Evolutionary conservation across 2,329 filamentous ascomycete species (phyloP).

Genomic region (Neocucurbitaria cava): DNA sequence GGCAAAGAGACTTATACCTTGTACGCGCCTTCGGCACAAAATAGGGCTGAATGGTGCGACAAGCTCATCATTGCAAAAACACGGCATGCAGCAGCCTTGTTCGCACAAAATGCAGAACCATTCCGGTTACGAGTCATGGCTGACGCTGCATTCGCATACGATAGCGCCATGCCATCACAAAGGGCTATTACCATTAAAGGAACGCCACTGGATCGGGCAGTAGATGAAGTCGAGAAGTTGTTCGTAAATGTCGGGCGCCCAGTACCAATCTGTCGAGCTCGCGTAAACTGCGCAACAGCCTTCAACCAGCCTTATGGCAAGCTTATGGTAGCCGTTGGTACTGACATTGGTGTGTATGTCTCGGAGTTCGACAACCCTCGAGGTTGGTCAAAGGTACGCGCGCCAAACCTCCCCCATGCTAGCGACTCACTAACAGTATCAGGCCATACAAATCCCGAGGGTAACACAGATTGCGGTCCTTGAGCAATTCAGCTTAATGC

Average conservation of each 20-base stretch:
- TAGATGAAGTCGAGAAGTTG: slow-evolving; percentile 82
- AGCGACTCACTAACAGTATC: slow-evolving; percentile 34
- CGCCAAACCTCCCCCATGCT: slow-evolving; percentile 1
- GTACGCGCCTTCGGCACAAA: slow-evolving; percentile 78
- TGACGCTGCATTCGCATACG: slow-evolving; percentile 88
- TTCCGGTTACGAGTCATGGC: slow-evolving; percentile 92
- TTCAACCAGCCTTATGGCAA: slow-evolving; percentile 83
- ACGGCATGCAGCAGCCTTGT: slow-evolving; percentile 84
- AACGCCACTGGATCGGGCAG: slow-evolving; percentile 89
- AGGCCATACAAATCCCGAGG: slow-evolving; percentile 77
- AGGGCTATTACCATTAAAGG: slow-evolving; percentile 82
- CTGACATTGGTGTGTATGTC: slow-evolving; percentile 91
- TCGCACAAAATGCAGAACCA: slow-evolving; percentile 92
- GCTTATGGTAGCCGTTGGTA: slow-evolving; percentile 90
- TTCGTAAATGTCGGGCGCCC: slow-evolving; percentile 73
- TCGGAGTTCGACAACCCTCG: slow-evolving; percentile 88
- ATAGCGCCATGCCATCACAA: slow-evolving; percentile 60
- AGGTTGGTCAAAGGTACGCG: slow-evolving; percentile 83
- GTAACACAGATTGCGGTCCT: slow-evolving; percentile 94
- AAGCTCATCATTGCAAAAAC: slow-evolving; percentile 97
- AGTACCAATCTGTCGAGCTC: slow-evolving; percentile 78
- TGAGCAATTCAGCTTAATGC: slow-evolving; percentile 92
- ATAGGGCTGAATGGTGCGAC: slow-evolving; percentile 85
- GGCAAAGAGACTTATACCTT: slow-evolving; percentile 92
- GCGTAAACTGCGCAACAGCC: slow-evolving; percentile 90